phyloP scores from a whole-genome alignment of 2,329 filamentous ascomycete genomes.

The Biscogniauxia marginata region DNA sequence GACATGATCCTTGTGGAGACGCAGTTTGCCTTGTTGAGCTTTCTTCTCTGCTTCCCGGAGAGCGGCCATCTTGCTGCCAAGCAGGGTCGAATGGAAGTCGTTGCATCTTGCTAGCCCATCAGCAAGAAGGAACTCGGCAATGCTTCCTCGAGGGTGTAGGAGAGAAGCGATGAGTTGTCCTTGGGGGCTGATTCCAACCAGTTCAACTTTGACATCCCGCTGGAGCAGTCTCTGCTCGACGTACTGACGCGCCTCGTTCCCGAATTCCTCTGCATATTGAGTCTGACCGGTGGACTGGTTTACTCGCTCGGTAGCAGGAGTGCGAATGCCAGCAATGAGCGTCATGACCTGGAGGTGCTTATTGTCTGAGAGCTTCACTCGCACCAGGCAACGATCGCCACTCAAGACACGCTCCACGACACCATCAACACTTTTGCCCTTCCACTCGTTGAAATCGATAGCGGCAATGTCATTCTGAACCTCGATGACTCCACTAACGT shows the following conservation, averaged over 20 bases:
- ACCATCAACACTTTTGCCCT: slow-evolving; percentile 79
- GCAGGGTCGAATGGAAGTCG: slow-evolving; percentile 91
- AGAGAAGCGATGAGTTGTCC: slow-evolving; percentile 87
- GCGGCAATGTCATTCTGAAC: slow-evolving; percentile 79
- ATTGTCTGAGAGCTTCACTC: slow-evolving; percentile 75
- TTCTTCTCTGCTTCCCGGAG: slow-evolving; percentile 84
- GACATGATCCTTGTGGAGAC: slow-evolving; percentile 79
- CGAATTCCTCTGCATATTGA: slow-evolving; percentile 83
- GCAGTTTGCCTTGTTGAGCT: slow-evolving; percentile 73
- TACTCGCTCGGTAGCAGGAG: slow-evolving; percentile 84
- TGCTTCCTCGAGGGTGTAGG: slow-evolving; percentile 86
- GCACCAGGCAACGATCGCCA: slow-evolving; percentile 84
- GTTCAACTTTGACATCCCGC: slow-evolving; percentile 76
- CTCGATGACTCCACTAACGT: slow-evolving; percentile 65
- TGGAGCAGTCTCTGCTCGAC: slow-evolving; percentile 85
- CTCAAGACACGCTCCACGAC: slow-evolving; percentile 89
- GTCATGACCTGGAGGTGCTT: slow-evolving; percentile 89
- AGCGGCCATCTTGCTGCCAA: slow-evolving; percentile 83
- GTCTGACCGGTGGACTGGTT: slow-evolving; percentile 75
- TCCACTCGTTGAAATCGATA: slow-evolving; percentile 78
- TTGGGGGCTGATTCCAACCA: slow-evolving; percentile 86
- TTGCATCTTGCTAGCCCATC: slow-evolving; percentile 89
- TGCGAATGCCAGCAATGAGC: slow-evolving; percentile 82
- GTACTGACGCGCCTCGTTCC: slow-evolving; percentile 84
- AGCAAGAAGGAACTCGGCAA: slow-evolving; percentile 85